These are phyloP conservation scores for Pythium apleroticum DNA, from an alignment of 352 stramenopile genomes.

Conservation along the genomic window DNA sequence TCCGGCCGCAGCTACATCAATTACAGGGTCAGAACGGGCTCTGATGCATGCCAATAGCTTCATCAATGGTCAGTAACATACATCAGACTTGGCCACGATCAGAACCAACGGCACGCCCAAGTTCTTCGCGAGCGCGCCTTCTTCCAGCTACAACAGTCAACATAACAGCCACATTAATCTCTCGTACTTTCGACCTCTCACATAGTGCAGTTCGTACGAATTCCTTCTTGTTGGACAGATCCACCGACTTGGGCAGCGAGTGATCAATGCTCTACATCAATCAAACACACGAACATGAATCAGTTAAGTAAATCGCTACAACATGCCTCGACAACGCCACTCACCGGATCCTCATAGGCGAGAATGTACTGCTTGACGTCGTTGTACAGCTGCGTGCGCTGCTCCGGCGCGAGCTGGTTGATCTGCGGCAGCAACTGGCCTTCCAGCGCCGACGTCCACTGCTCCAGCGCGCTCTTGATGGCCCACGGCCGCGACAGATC, in stretches of 20 bases:
- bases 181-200: too few relatives aligned
- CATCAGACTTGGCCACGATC: slow-evolving; percentile 76
- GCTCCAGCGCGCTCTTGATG: slow-evolving; percentile 76
- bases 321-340: slow-evolving; percentile 9
- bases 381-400: slow-evolving; percentile 59
- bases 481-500: slow-evolving; percentile 79
- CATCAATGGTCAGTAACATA: slow-evolving; percentile 21
- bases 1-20: slow-evolving; percentile 55
- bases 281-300: neutral
- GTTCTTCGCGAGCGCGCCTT: slow-evolving; percentile 79
- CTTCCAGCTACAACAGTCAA: slow-evolving; percentile 48
- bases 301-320: neutral
- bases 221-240: slow-evolving; percentile 57
- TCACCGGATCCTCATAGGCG: slow-evolving; percentile 74
- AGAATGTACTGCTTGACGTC: slow-evolving; percentile 74
- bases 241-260: slow-evolving; percentile 47
- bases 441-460: slow-evolving; percentile 79
- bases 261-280: slow-evolving; percentile 52
- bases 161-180: neutral
- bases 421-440: slow-evolving; percentile 73
- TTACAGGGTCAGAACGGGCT: neutral
- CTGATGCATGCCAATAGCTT: neutral
- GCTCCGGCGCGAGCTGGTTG: slow-evolving; percentile 50
- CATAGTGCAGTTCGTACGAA: slow-evolving; percentile 43
- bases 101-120: slow-evolving; percentile 72